Conservation (phyloP, 2,329 filamentous ascomycete genomes). For the Diplodia corticola region DNA sequence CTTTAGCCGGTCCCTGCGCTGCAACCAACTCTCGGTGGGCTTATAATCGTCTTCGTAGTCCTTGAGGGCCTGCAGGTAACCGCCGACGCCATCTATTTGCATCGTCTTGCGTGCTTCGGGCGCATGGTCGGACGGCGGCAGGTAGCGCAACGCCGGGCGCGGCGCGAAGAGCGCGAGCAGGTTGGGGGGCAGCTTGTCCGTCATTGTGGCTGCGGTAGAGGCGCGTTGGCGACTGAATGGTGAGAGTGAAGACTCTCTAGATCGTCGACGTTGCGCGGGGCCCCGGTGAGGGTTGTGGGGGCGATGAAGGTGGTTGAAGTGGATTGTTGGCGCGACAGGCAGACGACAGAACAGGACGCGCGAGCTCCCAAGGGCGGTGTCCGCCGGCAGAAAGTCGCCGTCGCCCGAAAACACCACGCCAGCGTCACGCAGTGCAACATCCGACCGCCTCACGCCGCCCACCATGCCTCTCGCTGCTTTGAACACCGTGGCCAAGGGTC, state of each 20-base stretch:
- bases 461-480: conserved; percentile 53
- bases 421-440: neutral
- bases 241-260: neutral
- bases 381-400: neutral
- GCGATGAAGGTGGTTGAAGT: neutral
- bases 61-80: conserved; percentile 70
- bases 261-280: neutral
- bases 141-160: conserved; percentile 86
- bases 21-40: conserved; percentile 90
- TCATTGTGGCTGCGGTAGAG: conserved; percentile 61
- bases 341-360: conserved; percentile 6
- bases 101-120: conserved; percentile 79
- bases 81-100: conserved; percentile 69
- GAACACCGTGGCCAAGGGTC: conserved; percentile 55
- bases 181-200: conserved; percentile 91
- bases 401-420: conserved; percentile 10
- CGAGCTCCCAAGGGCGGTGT: conserved; percentile 1
- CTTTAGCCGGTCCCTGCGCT: conserved; percentile 81
- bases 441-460: conserved; percentile 27
- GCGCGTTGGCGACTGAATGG: neutral
- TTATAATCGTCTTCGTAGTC: conserved; percentile 76
- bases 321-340: conserved; percentile 10
- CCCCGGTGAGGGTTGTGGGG: neutral
- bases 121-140: conserved; percentile 78
- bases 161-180: conserved; percentile 93